Evolutionary conservation across 805 yeast genomes (phyloP).

Genomic region (Ogataea trehalophila): DNA sequence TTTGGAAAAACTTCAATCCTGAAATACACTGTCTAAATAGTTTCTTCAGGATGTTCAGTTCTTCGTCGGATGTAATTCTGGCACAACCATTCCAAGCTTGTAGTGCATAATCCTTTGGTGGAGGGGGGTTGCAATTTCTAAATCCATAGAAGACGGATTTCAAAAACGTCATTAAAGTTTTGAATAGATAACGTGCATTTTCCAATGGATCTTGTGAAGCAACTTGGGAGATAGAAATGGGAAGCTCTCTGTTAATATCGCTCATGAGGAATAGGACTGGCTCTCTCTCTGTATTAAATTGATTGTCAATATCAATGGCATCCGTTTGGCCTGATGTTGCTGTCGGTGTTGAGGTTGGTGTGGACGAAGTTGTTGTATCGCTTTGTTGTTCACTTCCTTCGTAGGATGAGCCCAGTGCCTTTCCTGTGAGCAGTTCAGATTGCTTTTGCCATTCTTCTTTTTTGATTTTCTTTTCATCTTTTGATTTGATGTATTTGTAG

Average conservation of each 20-base stretch:
- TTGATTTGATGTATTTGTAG: constrained; percentile 42
- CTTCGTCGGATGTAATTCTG: constrained; percentile 77
- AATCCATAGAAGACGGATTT: constrained; percentile 87
- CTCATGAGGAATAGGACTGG: constrained; percentile 32
- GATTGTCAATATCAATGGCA: constrained; percentile 15
- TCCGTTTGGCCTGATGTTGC: constrained; percentile 1
- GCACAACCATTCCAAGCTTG: constrained; percentile 83
- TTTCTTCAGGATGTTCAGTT: constrained; percentile 67
- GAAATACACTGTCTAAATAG: constrained; percentile 80
- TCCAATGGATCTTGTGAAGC: constrained; percentile 64
- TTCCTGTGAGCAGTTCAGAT: constrained; percentile 33
- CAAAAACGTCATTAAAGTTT: constrained; percentile 83
- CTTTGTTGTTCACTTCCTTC: background rate
- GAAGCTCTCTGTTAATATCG: constrained; percentile 45
- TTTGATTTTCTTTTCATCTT: constrained; percentile 39
- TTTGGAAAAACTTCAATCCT: constrained; percentile 72
- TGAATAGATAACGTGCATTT: constrained; percentile 83
- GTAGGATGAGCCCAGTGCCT: constrained; percentile 15
- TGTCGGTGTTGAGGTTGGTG: background rate
- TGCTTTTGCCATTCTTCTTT: constrained; percentile 34
- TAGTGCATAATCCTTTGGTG: constrained; percentile 47
- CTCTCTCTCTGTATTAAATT: constrained; percentile 3
- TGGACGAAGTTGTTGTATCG: too few relatives aligned
- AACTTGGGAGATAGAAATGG: constrained; percentile 54
- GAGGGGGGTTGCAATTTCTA: constrained; percentile 84